A percentile compares a stretch with the other conserved stretches of the same genome.
These are phyloP conservation scores for Hypholoma fasciculare DNA, from an alignment of 768 basidiomycete species.

Conservation along the genomic window DNA sequence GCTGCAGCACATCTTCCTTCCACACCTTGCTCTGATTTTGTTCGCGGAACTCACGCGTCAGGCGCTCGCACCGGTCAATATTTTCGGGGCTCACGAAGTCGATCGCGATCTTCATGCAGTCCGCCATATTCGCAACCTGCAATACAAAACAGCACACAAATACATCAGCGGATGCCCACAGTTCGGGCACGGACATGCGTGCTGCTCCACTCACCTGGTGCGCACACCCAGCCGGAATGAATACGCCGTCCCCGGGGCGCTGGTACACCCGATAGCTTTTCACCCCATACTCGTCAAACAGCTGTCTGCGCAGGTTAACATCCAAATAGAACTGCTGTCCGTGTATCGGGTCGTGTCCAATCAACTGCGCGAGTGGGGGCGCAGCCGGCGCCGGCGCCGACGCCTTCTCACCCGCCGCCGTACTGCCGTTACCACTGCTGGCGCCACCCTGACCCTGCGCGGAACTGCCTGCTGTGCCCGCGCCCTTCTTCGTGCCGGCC, in stretches of 20 bases:
- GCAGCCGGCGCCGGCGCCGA: constrained; percentile 11
- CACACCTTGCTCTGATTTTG: constrained; percentile 87
- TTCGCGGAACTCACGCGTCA: constrained; percentile 87
- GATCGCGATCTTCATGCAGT: constrained; percentile 93
- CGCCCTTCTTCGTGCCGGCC: background rate
- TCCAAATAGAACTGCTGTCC: constrained; percentile 88
- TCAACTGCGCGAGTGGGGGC: constrained; percentile 31
- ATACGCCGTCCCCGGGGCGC: constrained; percentile 88
- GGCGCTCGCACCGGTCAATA: constrained; percentile 77
- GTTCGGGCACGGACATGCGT: no score
- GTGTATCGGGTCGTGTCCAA: constrained; percentile 84
- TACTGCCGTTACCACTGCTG: background rate
- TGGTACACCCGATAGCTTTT: constrained; percentile 86
- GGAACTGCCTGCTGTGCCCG: background rate
- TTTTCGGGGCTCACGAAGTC: constrained; percentile 97
- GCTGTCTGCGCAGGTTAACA: constrained; percentile 58
- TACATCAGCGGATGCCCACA: background rate
- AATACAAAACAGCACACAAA: constrained; percentile 2
- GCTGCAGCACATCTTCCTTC: constrained; percentile 93
- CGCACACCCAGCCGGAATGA: constrained; percentile 93
- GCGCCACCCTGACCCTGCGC: background rate
- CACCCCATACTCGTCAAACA: constrained; percentile 70
- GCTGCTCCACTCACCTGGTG: constrained; percentile 63
- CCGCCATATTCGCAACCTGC: constrained; percentile 89
- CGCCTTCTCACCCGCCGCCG: constrained; percentile 13